These are phyloP conservation scores for Fraxinus pennsylvanica DNA, from an alignment of 257 asterid species.

Conservation along the genomic window DNA sequence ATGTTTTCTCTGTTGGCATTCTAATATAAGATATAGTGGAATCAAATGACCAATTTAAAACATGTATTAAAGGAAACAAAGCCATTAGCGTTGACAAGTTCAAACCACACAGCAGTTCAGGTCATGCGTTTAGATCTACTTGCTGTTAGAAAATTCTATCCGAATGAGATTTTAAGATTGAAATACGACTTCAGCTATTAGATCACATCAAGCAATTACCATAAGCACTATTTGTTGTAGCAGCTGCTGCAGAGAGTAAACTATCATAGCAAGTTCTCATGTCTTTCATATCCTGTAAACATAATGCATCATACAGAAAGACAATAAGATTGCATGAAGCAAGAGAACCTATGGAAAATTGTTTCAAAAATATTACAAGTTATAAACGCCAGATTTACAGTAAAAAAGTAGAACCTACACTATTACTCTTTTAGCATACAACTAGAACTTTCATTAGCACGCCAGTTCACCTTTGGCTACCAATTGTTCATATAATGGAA, in stretches of 20 bases:
- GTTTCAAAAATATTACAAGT: conserved; percentile 15
- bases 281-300: conserved; percentile 84
- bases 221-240: conserved; percentile 86
- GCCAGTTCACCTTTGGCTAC: conserved; percentile 15
- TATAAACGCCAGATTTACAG: conserved; percentile 8
- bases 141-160: background rate
- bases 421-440: background rate
- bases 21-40: background rate
- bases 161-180: conserved; percentile 14
- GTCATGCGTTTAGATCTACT: background rate
- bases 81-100: background rate
- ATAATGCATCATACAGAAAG: conserved; percentile 14
- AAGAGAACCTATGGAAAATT: conserved; percentile 5
- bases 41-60: background rate
- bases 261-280: conserved; percentile 89
- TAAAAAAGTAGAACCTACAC: background rate
- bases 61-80: background rate
- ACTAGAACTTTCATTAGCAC: background rate
- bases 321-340: conserved; percentile 16
- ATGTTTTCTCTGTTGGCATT: background rate
- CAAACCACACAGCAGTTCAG: background rate
- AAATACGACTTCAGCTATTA: conserved; percentile 14
- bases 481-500: conserved; percentile 9
- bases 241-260: conserved; percentile 95
- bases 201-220: conserved; percentile 43